A percentile compares a stretch with the other conserved stretches of the same genome.
phyloP scores from a whole-genome alignment of 2,329 filamentous ascomycete genomes.

The Trichoderma koningii region DNA sequence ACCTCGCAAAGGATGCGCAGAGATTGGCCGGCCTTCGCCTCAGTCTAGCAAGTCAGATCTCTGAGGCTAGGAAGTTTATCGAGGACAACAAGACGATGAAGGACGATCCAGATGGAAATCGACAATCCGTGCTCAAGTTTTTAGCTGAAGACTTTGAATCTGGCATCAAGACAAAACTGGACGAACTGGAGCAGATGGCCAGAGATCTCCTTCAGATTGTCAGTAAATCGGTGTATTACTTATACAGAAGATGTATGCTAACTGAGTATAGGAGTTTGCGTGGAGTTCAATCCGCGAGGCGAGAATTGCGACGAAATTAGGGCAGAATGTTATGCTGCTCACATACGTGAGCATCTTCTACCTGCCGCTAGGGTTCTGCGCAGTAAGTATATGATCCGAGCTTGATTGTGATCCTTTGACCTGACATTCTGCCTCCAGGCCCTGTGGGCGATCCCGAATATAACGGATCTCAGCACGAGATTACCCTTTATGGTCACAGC shows the following conservation, averaged over 20 bases:
- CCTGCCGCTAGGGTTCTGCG: constrained; percentile 41
- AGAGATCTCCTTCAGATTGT: constrained; percentile 5
- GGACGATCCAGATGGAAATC: background rate
- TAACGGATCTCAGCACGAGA: background rate
- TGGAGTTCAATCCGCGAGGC: background rate
- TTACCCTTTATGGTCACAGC: background rate
- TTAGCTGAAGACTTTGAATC: background rate
- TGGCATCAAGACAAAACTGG: background rate
- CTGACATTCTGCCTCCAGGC: background rate
- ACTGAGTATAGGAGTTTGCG: background rate
- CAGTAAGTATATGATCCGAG: background rate
- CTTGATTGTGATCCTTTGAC: background rate
- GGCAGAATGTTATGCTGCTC: constrained; percentile 43
- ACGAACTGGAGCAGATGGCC: background rate
- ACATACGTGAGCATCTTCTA: constrained; percentile 47
- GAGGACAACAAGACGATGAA: too few relatives aligned
- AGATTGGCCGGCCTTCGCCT: background rate
- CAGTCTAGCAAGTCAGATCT: background rate
- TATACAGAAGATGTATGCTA: too few relatives aligned
- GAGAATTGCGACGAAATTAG: constrained; percentile 32
- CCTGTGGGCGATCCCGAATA: constrained; percentile 6
- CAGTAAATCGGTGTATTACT: too few relatives aligned
- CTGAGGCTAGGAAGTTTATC: background rate
- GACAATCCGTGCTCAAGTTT: background rate
- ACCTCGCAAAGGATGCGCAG: background rate